phyloP scores from a whole-genome alignment of 805 yeast genomes.

The Zygoascus flipseniorum region DNA sequence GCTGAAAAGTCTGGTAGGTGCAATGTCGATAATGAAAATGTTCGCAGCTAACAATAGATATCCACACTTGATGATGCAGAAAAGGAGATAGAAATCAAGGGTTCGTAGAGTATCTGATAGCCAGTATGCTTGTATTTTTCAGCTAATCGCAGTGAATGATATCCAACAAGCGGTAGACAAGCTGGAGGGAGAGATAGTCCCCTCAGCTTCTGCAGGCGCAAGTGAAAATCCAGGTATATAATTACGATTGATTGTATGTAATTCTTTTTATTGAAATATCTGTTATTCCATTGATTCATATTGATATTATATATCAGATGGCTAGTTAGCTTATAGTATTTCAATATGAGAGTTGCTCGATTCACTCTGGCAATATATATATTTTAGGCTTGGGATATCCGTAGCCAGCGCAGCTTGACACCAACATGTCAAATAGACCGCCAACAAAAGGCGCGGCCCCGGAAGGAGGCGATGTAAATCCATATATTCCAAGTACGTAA shows the following conservation, averaged over 20 bases:
- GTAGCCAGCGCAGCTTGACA: too few relatives aligned
- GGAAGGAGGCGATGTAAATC: conserved; percentile 24
- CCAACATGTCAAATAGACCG: neutral
- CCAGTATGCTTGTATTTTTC: too few relatives aligned
- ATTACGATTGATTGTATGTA: neutral
- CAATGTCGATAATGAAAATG: neutral
- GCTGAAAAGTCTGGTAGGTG: neutral
- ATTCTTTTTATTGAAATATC: neutral
- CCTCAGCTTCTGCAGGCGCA: neutral
- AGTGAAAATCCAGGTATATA: neutral
- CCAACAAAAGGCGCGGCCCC: neutral
- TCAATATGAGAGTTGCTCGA: too few relatives aligned
- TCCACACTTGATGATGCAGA: neutral
- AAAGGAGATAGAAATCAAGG: neutral
- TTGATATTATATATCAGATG: too few relatives aligned
- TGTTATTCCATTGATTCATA: neutral
- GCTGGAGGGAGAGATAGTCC: neutral
- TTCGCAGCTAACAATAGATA: neutral
- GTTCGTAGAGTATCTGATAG: neutral
- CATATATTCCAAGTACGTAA: conserved; percentile 26
- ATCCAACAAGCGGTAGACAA: neutral
- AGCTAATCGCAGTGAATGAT: neutral
- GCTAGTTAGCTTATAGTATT: too few relatives aligned
- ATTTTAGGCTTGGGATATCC: too few relatives aligned
- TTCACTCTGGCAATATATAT: too few relatives aligned